Evolutionary conservation across 2,329 filamentous ascomycete species (phyloP), one percentile per base, ranked within the genome.

Genomic region (Colletotrichum sidae): DNA sequence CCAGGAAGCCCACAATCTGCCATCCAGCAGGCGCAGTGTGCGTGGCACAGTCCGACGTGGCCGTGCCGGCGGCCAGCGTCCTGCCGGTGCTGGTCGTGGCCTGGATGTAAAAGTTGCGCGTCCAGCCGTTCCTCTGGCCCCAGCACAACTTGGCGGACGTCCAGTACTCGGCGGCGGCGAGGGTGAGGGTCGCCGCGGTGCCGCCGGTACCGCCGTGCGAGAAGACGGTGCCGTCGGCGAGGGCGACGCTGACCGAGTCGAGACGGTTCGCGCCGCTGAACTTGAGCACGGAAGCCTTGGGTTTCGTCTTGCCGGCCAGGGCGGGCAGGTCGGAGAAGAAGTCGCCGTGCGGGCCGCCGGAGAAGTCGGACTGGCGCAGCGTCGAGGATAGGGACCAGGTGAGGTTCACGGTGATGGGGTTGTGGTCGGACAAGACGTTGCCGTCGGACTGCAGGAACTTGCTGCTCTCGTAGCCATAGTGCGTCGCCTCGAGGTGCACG

Each of bases 391-490:
- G 69, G 13, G 76, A 66, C 81, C 82, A 83, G 69, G 79, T 77
- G 71, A 88, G 83, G 70, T 84, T 78, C n/a, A 86, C 83, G n/a
- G 80, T 77, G 60, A 91, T 78, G 2, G 88, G 88, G 74, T 91
- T 89, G 72, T 91, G 88, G 72, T 91, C 89, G 2, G 85, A 85
- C 34, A 91, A 78, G 15, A 89, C 79, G 66, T 73, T 82, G 35
- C 86, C 87, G 68, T 88, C 78, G 3, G 79, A 52, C 72, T 88
- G 84, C 12, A 90, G 74, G 77, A 91, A 92, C 70, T 79, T 80
- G 49, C 71, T 70, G 49, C 84, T 81, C 11, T 83, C 84, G 73
- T 91, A 91, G 70, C 77, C 78, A 72, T 85, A 89, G 25, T 72
- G 73, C 1, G 78, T 83, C 0, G 86, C 85, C 1, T 72, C 68